Base-by-base conservation (phyloP, 495 filamentous ascomycete genomes). In the Neurospora sp. region DNA sequence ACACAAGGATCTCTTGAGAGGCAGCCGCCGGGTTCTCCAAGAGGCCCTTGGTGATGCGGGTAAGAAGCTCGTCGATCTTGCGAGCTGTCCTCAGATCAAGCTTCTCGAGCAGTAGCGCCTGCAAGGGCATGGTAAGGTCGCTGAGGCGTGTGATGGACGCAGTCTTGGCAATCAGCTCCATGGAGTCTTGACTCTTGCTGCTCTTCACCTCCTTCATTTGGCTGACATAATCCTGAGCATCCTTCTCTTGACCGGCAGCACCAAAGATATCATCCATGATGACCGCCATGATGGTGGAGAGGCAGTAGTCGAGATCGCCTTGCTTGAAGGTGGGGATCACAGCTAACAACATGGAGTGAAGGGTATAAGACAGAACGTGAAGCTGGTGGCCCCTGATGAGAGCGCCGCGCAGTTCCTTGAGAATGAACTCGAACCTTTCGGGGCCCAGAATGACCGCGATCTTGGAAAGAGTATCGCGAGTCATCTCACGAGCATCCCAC, bases 211-310 rank as follows among this genome's bases (percentile, higher is more conserved):
- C 96, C 82, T 93, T 96, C 92, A 97, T 97, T 78, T 93, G 91
- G 82, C 92, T 97, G 72, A 91, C 89, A 79, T 99, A 99, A 59
- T 94, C 96, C 76, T 95, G 94, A 0, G 95, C 94, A 76, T 99
- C 96, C 79, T 99, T 99, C 78, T 99, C 96, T 83, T 96, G 90
- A 16, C 96, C 96, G n/a, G 91, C 90, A n/a, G 88, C 90, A 20
- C 96, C 96, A 79, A 99, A 99, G 14, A 94, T 96, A 79, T 98
- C 96, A 76, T 99, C 96, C 93, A 98, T 96, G 70, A 98, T 91
- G 54, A 99, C 88, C 5, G 89, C 85, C 59, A 93, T 88, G 48
- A 98, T 89, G 20, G 93, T 86, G 5, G 84, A 81, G 40, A 98
- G 83, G 79, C 94, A 98, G 77, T 97, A 94, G 76, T 99, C 94